Evolutionary conservation across 1,139 yeast species (phyloP), one percentile per base, ranked within the genome.

Genomic region (Diutina pseudorugosa): DNA sequence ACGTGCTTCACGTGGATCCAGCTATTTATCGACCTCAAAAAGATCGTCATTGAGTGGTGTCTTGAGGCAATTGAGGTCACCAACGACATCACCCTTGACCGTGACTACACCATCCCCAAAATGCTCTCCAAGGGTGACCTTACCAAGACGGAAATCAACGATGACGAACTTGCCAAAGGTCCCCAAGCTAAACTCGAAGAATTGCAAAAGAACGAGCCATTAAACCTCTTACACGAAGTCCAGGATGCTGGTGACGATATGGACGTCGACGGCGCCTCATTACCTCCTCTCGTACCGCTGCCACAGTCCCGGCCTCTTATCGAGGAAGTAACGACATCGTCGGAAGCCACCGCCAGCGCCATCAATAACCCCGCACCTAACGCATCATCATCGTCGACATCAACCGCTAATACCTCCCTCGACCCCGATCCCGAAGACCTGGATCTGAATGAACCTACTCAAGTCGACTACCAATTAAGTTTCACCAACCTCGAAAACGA

Each of bases 41-140:
- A 71, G 25, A 79, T 80, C 12, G 59, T 77, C 53, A 71, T 77
- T 25, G 84, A 79, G 57, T 80, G 84, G 85, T 76, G 89, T 59
- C 62, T 85, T 51, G 93, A 85, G 60, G 78, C 87, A 1, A 76
- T 83, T 7, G 93, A 85, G 60, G 64, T 82, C 55, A 57, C 70
- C 54, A 66, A 67, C 65, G 77, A 57, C 47, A 55, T 65, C 64
- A 72, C 59, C 60, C 69, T 62, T 50, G 77, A 72, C 41, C 57
- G 78, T 53, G 82, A 59, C 54, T 73, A 57, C 64, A 71, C 62
- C 63, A 73, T 75, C 4, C 93, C 91, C 1, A 85, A 83, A 59
- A 73, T 86, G 80, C 62, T 72, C 7, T 66, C 72, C 53, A 85
- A 85, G 65, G 91, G 91, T 1, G 72, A 70, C 9, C 63, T 73